Percentiles rank a stretch among this genome's conserved stretches.
phyloP scores from a whole-genome alignment of 805 yeast genomes.

The Suhomyces tanzawaensis region DNA sequence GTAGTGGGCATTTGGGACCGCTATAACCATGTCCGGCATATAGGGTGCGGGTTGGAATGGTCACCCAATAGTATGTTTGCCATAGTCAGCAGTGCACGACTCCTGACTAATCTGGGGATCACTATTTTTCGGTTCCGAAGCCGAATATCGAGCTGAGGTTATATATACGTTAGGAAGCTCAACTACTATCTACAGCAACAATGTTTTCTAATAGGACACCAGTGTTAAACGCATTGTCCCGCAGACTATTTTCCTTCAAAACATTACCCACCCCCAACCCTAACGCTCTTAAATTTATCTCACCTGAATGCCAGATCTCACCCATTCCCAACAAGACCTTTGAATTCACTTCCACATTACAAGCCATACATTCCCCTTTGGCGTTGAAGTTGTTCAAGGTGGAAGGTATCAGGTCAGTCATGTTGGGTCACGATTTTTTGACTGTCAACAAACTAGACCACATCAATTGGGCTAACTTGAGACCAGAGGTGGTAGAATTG shows the following conservation, averaged over 20 bases:
- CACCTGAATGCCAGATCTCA: slow-evolving; percentile 44
- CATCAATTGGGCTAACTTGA: slow-evolving; percentile 55
- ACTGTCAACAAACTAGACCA: slow-evolving; percentile 67
- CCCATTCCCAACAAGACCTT: slow-evolving; percentile 49
- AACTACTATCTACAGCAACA: neutral
- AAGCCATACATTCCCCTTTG: slow-evolving; percentile 60
- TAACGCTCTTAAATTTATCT: slow-evolving; percentile 67
- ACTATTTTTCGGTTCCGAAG: slow-evolving; percentile 4
- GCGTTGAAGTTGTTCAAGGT: slow-evolving; percentile 59
- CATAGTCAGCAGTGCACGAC: slow-evolving; percentile 6
- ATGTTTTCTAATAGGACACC: neutral
- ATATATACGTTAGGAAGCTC: neutral
- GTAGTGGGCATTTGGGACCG: too few species aligned
- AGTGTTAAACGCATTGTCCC: neutral
- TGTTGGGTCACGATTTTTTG: slow-evolving; percentile 73
- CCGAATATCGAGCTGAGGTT: slow-evolving; percentile 1
- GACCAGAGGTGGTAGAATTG: slow-evolving; percentile 62
- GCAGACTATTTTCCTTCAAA: slow-evolving; percentile 34
- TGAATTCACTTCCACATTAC: slow-evolving; percentile 52
- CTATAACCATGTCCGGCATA: too few species aligned
- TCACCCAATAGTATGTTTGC: slow-evolving; percentile 1
- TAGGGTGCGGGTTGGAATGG: too few species aligned
- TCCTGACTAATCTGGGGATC: neutral
- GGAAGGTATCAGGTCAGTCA: slow-evolving; percentile 64
- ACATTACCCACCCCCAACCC: slow-evolving; percentile 70